Percentiles rank a stretch among this genome's conserved stretches.
These are phyloP conservation scores for Globisporangium recalcitrans DNA, from an alignment of 352 stramenopile genomes.

Conservation along the genomic window DNA sequence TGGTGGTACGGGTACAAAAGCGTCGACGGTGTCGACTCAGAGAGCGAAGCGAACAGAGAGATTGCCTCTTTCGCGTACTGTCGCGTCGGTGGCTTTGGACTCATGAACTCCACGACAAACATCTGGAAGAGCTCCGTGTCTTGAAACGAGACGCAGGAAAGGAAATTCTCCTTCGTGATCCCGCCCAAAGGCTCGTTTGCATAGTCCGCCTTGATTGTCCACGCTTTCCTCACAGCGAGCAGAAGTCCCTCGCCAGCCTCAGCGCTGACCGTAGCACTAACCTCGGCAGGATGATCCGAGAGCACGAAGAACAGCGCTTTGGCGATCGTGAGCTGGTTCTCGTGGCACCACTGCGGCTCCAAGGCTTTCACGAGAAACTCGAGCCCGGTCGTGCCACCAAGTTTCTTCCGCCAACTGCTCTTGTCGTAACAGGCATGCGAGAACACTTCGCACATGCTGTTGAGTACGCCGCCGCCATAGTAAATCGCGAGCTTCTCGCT, in stretches of 20 bases:
- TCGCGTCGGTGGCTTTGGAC: constrained; percentile 58
- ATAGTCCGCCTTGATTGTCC: constrained; percentile 35
- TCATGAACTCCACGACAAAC: constrained; percentile 85
- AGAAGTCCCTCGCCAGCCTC: constrained; percentile 67
- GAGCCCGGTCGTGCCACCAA: constrained; percentile 71
- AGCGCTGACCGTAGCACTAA: constrained; percentile 68
- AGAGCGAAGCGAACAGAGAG: constrained; percentile 42
- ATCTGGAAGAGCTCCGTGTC: constrained; percentile 85
- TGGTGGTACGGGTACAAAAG: constrained; percentile 83
- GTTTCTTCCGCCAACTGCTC: constrained; percentile 75
- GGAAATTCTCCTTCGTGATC: constrained; percentile 54
- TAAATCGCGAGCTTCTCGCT: constrained; percentile 37
- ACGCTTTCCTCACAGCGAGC: constrained; percentile 52
- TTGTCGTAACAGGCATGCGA: constrained; percentile 86
- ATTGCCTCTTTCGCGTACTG: constrained; percentile 75
- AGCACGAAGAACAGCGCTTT: constrained; percentile 87
- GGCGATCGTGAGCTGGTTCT: constrained; percentile 83
- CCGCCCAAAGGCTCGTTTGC: constrained; percentile 29
- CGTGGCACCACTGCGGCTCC: constrained; percentile 71
- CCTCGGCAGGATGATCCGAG: constrained; percentile 79
- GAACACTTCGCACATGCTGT: constrained; percentile 76
- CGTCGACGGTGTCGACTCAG: constrained; percentile 52
- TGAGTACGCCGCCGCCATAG: constrained; percentile 63
- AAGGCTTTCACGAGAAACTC: constrained; percentile 60
- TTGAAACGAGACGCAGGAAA: constrained; percentile 71